phyloP scores from a whole-genome alignment of 495 filamentous ascomycete species.

The Trichoderma erinaceum region DNA sequence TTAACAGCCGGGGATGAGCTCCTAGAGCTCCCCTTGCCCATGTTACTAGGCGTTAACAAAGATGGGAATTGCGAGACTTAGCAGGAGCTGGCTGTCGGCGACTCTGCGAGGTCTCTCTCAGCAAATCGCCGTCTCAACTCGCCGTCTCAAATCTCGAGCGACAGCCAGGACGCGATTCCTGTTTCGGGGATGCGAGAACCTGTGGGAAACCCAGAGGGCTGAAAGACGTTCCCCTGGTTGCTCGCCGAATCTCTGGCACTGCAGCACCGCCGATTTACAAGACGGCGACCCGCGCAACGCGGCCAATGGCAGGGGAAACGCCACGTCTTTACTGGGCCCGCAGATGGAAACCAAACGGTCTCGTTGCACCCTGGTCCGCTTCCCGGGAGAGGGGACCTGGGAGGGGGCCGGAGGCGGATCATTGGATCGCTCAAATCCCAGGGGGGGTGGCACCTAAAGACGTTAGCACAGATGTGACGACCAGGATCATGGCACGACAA shows the following conservation, averaged over 20 bases:
- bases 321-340: conserved; percentile 4
- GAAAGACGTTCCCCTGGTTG: not conserved
- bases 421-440: not conserved
- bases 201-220: not conserved
- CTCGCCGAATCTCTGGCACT: conserved; percentile 13
- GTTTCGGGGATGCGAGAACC: conserved; percentile 5
- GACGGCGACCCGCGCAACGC: conserved; percentile 7
- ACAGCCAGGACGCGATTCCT: conserved; percentile 5
- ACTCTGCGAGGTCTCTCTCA: not conserved
- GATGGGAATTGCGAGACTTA: not conserved
- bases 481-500: not conserved
- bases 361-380: not conserved
- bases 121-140: not conserved
- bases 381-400: conserved; percentile 11
- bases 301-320: conserved; percentile 9
- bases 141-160: not conserved
- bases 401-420: conserved; percentile 11
- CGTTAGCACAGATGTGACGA: not conserved
- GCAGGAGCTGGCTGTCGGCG: conserved; percentile 4
- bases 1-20: too few species aligned
- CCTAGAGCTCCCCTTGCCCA: too few species aligned
- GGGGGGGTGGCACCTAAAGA: conserved; percentile 1
- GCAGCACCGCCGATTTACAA: not conserved
- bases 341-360: conserved; percentile 13
- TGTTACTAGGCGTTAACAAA: not conserved